phyloP scores from a whole-genome alignment of 108 stramenopile genomes.

The Schizochytrium sp. region DNA sequence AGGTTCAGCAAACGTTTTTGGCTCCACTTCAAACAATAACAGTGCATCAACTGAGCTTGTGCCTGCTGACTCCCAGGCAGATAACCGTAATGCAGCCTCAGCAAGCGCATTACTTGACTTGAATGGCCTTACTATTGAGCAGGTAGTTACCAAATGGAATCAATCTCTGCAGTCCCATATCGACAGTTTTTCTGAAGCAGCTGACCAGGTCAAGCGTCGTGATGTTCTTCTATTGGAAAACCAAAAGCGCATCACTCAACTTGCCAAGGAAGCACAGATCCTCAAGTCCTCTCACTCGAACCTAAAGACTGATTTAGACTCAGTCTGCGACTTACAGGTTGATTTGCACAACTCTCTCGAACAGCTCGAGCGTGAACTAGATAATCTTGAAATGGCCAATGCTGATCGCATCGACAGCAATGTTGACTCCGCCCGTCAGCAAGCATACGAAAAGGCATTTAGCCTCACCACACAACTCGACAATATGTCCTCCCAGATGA shows the following conservation, averaged over 20 bases:
- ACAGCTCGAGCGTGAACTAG: conserved; percentile 51
- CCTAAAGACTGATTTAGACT: conserved; percentile 22
- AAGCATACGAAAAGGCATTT: conserved; percentile 53
- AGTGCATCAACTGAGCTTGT: not conserved
- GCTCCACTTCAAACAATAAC: not conserved
- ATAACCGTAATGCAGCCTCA: not conserved
- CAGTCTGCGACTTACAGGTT: conserved; percentile 40
- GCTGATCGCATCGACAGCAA: conserved; percentile 7
- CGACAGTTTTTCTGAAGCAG: conserved; percentile 49
- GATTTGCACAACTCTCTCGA: conserved; percentile 42
- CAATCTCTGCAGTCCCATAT: conserved; percentile 14
- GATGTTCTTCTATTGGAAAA: conserved; percentile 35
- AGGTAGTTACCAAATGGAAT: conserved; percentile 41
- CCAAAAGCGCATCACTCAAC: conserved; percentile 58
- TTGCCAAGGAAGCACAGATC: conserved; percentile 55
- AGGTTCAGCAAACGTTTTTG: no score
- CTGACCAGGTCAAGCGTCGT: conserved; percentile 56
- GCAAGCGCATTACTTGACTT: conserved; percentile 31
- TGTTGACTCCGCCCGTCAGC: conserved; percentile 35
- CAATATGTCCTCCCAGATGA: conserved; percentile 32
- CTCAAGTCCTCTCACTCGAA: conserved; percentile 50
- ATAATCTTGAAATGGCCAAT: conserved; percentile 19
- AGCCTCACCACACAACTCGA: conserved; percentile 14
- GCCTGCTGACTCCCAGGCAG: not conserved
- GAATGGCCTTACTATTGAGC: conserved; percentile 46